Evolutionary conservation across 2,329 filamentous ascomycete species (phyloP).

Genomic region (Colletotrichum cuscutae): DNA sequence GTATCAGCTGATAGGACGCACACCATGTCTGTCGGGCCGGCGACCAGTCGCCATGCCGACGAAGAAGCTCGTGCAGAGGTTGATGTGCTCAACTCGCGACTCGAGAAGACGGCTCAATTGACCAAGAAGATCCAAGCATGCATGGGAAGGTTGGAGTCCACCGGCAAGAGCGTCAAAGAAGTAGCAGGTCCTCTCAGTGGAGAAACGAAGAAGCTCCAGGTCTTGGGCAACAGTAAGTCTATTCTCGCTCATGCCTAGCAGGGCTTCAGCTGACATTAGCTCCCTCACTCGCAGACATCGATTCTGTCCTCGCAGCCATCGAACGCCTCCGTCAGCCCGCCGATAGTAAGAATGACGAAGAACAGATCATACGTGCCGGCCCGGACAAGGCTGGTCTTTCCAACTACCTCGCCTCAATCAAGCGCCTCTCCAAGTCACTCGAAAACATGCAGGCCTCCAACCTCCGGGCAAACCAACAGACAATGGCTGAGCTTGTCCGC

Average conservation of each 20-base stretch:
- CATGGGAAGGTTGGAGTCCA: conserved; percentile 83
- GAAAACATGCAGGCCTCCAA: conserved; percentile 89
- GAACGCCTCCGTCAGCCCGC: conserved; percentile 90
- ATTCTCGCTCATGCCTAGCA: neutral
- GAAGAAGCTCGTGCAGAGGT: conserved; percentile 77
- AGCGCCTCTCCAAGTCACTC: conserved; percentile 87
- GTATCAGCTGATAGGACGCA: neutral
- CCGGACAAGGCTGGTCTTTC: conserved; percentile 84
- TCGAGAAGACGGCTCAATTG: conserved; percentile 92
- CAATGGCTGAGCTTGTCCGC: conserved; percentile 80
- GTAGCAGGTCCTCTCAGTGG: conserved; percentile 92
- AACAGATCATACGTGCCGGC: conserved; percentile 89
- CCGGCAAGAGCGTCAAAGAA: conserved; percentile 89
- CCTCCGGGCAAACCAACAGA: conserved; percentile 89
- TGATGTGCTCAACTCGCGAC: conserved; percentile 75
- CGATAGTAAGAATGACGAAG: conserved; percentile 91
- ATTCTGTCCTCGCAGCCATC: conserved; percentile 86
- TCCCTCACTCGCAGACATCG: conserved; percentile 71
- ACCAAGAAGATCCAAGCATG: conserved; percentile 97
- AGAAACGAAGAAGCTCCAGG: conserved; percentile 89
- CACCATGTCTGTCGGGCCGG: conserved; percentile 63
- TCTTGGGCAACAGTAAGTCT: conserved; percentile 79
- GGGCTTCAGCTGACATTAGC: conserved; percentile 35
- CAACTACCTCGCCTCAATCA: conserved; percentile 89
- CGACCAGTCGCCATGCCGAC: conserved; percentile 62